Conservation (phyloP, 1,284 basidiomycete genomes). For the Hemileia vastatrix region DNA sequence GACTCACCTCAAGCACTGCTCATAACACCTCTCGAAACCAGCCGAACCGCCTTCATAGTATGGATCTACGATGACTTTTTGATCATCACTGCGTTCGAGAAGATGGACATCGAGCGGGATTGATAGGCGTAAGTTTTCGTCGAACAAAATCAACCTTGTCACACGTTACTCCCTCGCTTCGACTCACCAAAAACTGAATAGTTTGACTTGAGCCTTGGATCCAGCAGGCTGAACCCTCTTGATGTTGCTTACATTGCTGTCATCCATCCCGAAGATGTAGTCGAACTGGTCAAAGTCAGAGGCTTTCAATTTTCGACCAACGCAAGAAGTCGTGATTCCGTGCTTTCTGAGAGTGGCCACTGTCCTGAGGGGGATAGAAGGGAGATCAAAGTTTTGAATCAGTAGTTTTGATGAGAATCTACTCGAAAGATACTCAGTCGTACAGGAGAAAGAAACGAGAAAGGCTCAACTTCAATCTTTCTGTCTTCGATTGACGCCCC, state of each 20-base stretch:
- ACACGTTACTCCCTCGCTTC: background rate
- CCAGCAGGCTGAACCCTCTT: conserved; percentile 29
- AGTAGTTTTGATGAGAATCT: background rate
- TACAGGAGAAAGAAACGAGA: too few relatives aligned
- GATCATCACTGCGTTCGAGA: background rate
- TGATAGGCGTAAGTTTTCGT: too few relatives aligned
- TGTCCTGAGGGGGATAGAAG: conserved; percentile 21
- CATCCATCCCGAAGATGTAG: conserved; percentile 40
- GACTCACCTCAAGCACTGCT: conserved; percentile 32
- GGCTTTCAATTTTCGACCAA: conserved; percentile 28
- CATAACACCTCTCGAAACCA: conserved; percentile 31
- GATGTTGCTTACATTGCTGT: conserved; percentile 37
- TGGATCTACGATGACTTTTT: conserved; percentile 25
- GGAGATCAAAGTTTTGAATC: background rate
- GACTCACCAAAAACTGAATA: background rate
- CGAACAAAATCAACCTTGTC: too few relatives aligned
- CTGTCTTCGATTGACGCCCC: too few relatives aligned
- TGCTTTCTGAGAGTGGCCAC: conserved; percentile 29
- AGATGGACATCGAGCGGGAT: too few relatives aligned
- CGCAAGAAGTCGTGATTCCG: conserved; percentile 31
- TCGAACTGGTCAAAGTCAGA: conserved; percentile 36
- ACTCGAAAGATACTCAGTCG: background rate
- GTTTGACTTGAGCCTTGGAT: conserved; percentile 18
- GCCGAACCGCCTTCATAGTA: conserved; percentile 27
- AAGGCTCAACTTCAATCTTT: too few relatives aligned